These are phyloP conservation scores for Scleroderma citrinum DNA, from an alignment of 768 basidiomycete species.

Conservation along the genomic window DNA sequence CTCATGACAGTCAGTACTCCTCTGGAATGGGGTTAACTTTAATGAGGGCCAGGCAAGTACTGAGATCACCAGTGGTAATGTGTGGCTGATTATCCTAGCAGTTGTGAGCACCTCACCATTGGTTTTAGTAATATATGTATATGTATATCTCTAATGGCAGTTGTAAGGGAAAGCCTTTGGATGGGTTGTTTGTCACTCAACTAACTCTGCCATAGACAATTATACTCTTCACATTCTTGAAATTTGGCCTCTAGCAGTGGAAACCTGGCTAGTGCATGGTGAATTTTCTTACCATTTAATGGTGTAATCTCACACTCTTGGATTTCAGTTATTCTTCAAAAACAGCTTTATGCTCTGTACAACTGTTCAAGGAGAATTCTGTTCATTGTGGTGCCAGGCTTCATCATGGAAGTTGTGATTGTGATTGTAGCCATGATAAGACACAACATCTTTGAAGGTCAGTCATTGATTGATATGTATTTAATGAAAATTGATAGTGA, in stretches of 20 bases:
- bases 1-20: background rate
- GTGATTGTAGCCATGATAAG: background rate
- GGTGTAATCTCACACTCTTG: background rate
- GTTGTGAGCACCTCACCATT: too few relatives aligned
- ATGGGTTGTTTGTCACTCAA: background rate
- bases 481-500: background rate
- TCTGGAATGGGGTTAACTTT: background rate
- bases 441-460: background rate
- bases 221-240: background rate
- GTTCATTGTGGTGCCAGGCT: constrained; percentile 37
- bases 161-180: background rate
- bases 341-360: constrained; percentile 59
- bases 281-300: background rate
- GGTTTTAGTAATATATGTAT: too few relatives aligned
- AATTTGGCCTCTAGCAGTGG: background rate
- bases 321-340: constrained; percentile 53
- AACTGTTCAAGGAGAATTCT: constrained; percentile 47
- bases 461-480: background rate
- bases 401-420: constrained; percentile 20
- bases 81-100: too few relatives aligned
- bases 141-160: background rate
- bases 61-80: background rate
- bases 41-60: background rate
- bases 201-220: background rate
- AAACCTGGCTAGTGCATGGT: background rate